phyloP scores from a whole-genome alignment of 768 basidiomycete species.

The Lactarius tabidus region DNA sequence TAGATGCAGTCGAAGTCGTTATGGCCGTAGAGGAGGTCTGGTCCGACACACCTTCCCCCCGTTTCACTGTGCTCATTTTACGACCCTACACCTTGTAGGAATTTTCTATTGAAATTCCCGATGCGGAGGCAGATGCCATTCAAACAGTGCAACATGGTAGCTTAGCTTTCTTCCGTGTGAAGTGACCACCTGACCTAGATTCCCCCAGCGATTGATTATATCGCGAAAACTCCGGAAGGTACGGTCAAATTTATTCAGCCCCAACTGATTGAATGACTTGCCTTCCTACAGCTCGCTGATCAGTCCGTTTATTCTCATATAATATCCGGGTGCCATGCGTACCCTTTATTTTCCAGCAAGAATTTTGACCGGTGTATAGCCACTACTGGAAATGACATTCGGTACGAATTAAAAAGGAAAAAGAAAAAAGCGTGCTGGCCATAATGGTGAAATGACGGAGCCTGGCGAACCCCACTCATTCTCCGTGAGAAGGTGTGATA shows the following conservation, averaged over 20 bases:
- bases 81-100: conserved; percentile 51
- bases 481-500: background rate
- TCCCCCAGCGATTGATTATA: conserved; percentile 86
- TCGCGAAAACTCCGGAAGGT: conserved; percentile 91
- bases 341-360: conserved; percentile 3
- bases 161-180: conserved; percentile 23
- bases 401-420: background rate
- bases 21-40: conserved; percentile 96
- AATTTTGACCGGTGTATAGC: background rate
- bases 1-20: conserved; percentile 96
- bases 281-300: conserved; percentile 15
- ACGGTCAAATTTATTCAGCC: background rate
- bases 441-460: background rate
- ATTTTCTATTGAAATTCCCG: conserved; percentile 96
- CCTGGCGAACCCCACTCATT: background rate
- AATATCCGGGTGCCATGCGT: conserved; percentile 7
- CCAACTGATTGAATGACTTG: background rate
- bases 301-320: background rate
- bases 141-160: conserved; percentile 82
- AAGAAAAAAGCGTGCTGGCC: background rate
- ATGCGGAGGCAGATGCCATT: conserved; percentile 93
- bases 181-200: background rate
- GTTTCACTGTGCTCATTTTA: conserved; percentile 13
- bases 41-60: background rate
- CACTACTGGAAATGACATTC: background rate